Evolutionary conservation across 495 filamentous ascomycete species (phyloP).

Genomic region (Trypethelium eluteriae): DNA sequence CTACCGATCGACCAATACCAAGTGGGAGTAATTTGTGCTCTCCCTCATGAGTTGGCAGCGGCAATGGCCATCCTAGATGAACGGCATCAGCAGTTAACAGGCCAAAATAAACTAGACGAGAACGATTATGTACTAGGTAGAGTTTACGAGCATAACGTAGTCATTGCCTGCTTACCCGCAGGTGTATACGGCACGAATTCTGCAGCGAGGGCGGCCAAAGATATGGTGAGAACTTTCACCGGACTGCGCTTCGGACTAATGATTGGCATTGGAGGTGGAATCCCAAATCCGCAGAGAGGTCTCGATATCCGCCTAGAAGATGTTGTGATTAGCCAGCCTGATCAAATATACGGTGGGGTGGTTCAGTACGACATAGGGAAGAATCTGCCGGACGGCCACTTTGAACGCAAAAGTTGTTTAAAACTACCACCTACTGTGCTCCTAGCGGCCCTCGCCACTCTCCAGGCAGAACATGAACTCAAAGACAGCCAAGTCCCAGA

Average conservation of each 20-base stretch:
- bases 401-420: slow-evolving; percentile 8
- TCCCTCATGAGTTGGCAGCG: neutral
- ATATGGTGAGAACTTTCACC: slow-evolving; percentile 24
- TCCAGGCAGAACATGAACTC: neutral
- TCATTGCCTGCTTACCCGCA: slow-evolving; percentile 40
- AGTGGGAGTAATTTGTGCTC: neutral
- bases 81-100: neutral
- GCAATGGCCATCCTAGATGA: neutral
- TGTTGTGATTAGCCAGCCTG: slow-evolving; percentile 15
- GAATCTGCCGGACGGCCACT: slow-evolving; percentile 6
- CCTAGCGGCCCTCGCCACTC: slow-evolving; percentile 9
- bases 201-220: slow-evolving; percentile 29
- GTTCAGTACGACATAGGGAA: slow-evolving; percentile 21
- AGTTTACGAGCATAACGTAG: slow-evolving; percentile 34
- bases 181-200: slow-evolving; percentile 29
- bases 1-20: neutral
- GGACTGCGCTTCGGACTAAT: slow-evolving; percentile 3
- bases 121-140: neutral
- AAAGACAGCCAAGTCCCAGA: neutral
- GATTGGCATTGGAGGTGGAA: slow-evolving; percentile 17
- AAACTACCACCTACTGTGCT: slow-evolving; percentile 13
- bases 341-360: slow-evolving; percentile 14
- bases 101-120: neutral
- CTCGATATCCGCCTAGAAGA: slow-evolving; percentile 13
- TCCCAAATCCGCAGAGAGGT: neutral